Base-by-base conservation (phyloP, 371 early-diverging fungal species). In the Coemansia sp. region DNA sequence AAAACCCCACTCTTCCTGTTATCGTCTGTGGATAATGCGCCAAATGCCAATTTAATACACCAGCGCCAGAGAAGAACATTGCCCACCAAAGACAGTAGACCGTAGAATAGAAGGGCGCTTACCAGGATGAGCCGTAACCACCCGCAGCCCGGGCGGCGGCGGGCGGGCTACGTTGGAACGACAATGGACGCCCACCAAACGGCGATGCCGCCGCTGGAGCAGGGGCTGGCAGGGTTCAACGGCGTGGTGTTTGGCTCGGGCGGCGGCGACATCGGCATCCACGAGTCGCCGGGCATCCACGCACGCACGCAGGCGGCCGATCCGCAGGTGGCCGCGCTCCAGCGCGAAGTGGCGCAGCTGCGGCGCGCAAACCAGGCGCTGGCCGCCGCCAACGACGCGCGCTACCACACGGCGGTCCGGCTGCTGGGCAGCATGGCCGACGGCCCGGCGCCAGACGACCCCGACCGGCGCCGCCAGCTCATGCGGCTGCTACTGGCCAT, bases 161-260 rank as follows among this genome's bases (percentile, higher is more conserved):
- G 51, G 26, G 41, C 51, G 30, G 60, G 60, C 14, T 51, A 59
- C 41, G 34, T 31, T 8, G 51, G 60, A 10, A 20, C 48, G 14
- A 51, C 40, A 50, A 51, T 49, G 49, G 59, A 59, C 50, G 4
- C 60, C 4, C 50, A 38, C 9, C 35, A 38, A 20, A 34, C 40
- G 12, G 4, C 58, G 12, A 51, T 59, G 34, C 41, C 33, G 31
- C 41, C 52, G 1, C 34, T 53, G 35, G 71, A 62, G 33, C 65
- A 56, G n/a, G 53, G 55, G 33, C 42, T 52, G 26, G 38, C 50
- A 5, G 72, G 68, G 9, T 68, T 72, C 59, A 72, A 68, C 64
- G 72, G 72, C 14, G 47, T 72, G 1, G 68, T 60, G 14, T 72
- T 68, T 52, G 69, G 66, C 16, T 51, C 65, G 5, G 61, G 54